These are phyloP conservation scores for Salicornia ramosissima DNA, from an alignment of 148 eudicot species.

Conservation along the genomic window DNA sequence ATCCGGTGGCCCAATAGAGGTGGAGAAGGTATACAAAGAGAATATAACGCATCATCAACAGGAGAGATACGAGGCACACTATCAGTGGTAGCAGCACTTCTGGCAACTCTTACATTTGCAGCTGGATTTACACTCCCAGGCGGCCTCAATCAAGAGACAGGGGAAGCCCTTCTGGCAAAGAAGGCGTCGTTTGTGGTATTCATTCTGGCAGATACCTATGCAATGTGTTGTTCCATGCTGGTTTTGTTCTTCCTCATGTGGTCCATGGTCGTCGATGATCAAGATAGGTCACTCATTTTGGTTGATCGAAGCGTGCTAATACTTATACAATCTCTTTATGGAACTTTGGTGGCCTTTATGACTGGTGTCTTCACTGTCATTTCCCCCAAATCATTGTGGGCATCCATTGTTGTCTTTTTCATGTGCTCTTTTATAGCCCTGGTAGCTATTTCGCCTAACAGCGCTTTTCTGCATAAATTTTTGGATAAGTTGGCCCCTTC, in stretches of 20 bases:
- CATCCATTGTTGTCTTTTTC: background rate
- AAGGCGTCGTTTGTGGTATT: background rate
- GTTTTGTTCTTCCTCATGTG: background rate
- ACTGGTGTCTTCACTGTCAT: conserved; percentile 17
- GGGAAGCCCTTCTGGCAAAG: background rate
- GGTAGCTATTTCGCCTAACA: conserved; percentile 1
- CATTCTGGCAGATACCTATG: background rate
- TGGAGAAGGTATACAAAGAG: too few species aligned
- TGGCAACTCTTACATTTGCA: too few species aligned
- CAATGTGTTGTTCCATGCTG: background rate
- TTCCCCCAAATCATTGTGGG: conserved; percentile 10
- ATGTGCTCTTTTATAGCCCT: background rate
- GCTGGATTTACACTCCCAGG: background rate
- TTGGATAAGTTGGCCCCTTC: conserved; percentile 4
- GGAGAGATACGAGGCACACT: background rate
- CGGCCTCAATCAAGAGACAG: background rate
- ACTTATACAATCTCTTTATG: conserved; percentile 5
- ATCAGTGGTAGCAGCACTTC: background rate
- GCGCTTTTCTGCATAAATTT: background rate
- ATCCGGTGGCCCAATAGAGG: too few species aligned
- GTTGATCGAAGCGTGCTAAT: conserved; percentile 14
- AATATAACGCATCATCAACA: background rate
- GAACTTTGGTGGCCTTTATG: conserved; percentile 21
- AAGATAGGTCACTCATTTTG: background rate
- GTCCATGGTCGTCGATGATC: background rate